Evolutionary conservation across 1,284 basidiomycete species (phyloP), one percentile per base, ranked within the genome.

Genomic region (Apiotrichum domesticum): DNA sequence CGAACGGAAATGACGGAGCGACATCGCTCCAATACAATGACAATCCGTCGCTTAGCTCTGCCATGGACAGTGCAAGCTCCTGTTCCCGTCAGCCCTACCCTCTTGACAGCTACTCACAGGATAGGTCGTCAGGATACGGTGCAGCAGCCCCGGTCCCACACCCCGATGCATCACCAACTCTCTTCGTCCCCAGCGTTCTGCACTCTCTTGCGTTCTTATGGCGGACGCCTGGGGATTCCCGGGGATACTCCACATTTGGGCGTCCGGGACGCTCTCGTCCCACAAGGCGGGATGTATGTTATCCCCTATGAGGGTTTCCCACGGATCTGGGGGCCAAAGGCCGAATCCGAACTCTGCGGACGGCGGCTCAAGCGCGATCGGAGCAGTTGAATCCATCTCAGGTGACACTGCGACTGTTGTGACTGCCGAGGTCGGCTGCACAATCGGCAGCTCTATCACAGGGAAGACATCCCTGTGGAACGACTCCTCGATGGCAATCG

Each of bases 1-100:
- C 69, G 53, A 72, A 71, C 3, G 72, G 72, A 49, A 66, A 72
- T 13, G 62, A 66, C 2, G 69, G 68, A 6, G 72, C 66, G 29
- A 70, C 63, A 15, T 63, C 52, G 1, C 55, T 57, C 70, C 70
- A 74, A 55, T 70, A 72, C 6, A 51, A 33, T 5, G 51, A 37
- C 9, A 72, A 51, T 4, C 66, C 55, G n/a, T 67, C 66, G 34
- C 42, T 54, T 11, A 69, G 49, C 33, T 62, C 66, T 4, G 57
- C 46, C 13, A 70, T 43, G 4, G 55, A 47, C 42, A 69, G 37
- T 14, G 64, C 61, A 29, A 65, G 56, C 6, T 63, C 63, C 63
- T 65, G 43, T n/a, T 21, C 9, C 7, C 4, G 47, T 49, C 37
- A 49, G 35, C 10, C 10, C 4, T 4, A 21, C 10, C 6, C 35